Evolutionary conservation across 768 basidiomycete genomes (phyloP).

Genomic region (Astraeus odoratus): DNA sequence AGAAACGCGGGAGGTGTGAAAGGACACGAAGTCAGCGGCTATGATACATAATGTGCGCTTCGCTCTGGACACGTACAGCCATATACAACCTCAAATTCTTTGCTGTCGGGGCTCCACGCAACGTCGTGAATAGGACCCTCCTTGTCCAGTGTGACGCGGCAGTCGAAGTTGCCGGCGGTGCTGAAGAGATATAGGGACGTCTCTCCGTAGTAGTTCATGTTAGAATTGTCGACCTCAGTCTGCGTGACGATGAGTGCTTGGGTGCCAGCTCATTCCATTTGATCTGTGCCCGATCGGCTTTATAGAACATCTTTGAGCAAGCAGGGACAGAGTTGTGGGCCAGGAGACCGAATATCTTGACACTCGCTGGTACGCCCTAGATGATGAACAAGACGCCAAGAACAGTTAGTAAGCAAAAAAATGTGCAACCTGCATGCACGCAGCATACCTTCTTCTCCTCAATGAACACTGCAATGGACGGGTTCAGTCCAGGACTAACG

Average conservation of each 20-base stretch:
- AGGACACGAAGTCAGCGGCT: too few relatives aligned
- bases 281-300: slow-evolving; percentile 79
- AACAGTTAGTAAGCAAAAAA: too few relatives aligned
- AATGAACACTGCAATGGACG: too few relatives aligned
- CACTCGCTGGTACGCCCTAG: slow-evolving; percentile 76
- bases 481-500: too few relatives aligned
- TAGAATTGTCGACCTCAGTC: slow-evolving; percentile 88
- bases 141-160: background rate
- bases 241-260: slow-evolving; percentile 82
- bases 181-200: background rate
- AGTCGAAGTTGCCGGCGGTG: background rate
- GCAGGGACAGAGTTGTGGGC: slow-evolving; percentile 48
- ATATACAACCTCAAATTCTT: background rate
- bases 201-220: too few relatives aligned
- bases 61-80: too few relatives aligned
- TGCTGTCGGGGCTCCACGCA: background rate
- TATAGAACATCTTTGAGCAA: slow-evolving; percentile 84
- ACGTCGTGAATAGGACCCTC: background rate
- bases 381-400: too few relatives aligned
- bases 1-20: too few relatives aligned
- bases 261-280: slow-evolving; percentile 93
- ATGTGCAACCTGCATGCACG: too few relatives aligned
- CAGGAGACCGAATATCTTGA: slow-evolving; percentile 72
- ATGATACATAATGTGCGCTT: too few relatives aligned
- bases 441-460: too few relatives aligned